Evolutionary conservation across 805 yeast species (phyloP).

Genomic region (Barnettozyma pratensis): DNA sequence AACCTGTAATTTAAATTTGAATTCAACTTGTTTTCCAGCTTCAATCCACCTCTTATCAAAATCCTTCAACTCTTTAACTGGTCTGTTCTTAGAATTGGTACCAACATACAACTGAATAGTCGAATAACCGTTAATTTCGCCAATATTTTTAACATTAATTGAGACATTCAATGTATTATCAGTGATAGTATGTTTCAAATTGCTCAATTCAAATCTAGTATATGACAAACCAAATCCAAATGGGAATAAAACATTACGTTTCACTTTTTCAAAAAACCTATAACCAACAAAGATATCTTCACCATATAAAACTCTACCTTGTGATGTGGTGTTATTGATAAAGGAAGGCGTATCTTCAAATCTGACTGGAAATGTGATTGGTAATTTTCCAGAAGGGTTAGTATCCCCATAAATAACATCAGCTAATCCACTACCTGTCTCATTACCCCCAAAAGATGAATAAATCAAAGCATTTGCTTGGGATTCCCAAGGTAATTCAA

Average conservation of each 20-base stretch:
- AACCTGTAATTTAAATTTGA: constrained; percentile 33
- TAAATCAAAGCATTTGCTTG: constrained; percentile 43
- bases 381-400: constrained; percentile 56
- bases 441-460: constrained; percentile 58
- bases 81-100: constrained; percentile 37
- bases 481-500: constrained; percentile 48
- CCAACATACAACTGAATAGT: constrained; percentile 50
- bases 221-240: constrained; percentile 64
- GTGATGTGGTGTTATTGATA: constrained; percentile 44
- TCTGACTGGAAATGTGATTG: constrained; percentile 49
- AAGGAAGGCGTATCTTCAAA: constrained; percentile 53
- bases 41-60: constrained; percentile 44
- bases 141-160: constrained; percentile 44
- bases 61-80: constrained; percentile 56
- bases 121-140: constrained; percentile 45
- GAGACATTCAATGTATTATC: constrained; percentile 26
- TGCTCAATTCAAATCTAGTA: constrained; percentile 40
- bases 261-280: constrained; percentile 50
- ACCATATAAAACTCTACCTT: constrained; percentile 53
- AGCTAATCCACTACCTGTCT: constrained; percentile 54
- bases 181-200: constrained; percentile 30
- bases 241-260: constrained; percentile 46
- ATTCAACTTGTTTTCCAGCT: constrained; percentile 39
- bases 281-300: constrained; percentile 66
- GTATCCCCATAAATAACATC: constrained; percentile 56